Evolutionary conservation across 1,284 basidiomycete genomes (phyloP), one percentile per base, ranked within the genome.

Genomic region (Rhizopogon hawkerae): DNA sequence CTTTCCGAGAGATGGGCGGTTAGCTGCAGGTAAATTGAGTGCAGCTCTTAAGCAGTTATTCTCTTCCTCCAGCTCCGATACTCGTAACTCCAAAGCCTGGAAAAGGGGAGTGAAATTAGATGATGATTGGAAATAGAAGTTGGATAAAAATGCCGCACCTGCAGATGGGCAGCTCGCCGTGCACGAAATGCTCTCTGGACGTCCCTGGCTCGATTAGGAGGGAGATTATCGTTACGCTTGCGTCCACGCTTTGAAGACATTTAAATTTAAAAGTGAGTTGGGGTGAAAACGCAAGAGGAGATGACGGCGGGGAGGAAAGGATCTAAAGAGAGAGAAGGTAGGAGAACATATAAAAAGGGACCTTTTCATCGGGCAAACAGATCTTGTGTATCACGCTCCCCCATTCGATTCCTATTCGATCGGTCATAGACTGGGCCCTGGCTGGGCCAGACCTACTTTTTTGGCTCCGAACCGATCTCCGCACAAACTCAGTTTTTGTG

Each of bases 171-270:
- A 53, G 89, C 89, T 59, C 92, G 81, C 56, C 92, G 77, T 23
- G 92, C 89, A 58, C 92, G 80, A 72, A 95, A 96, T 2, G 92
- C 92, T 57, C 92, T 75, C 67, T 96, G 92, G 29, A 95, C 91
- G 64, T 95, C 92, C 50, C 92, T 75, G 26, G 92, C 92, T 54
- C 92, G 83, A 62, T 93, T 93, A 33, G 91, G 91, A 55, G 91
- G 91, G 35, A 94, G 80, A 62, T 87, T 88, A 69, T 93, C 89
- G 70, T 94, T 93, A 65, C 90, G 79, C 66, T 93, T 93, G 61
- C 91, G 82, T 54, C 91, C 91, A 59, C 91, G 83, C 69, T 88
- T 89, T 52, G 86, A 89, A 57, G 85, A 86, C 85, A 87, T 88
- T 52, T 46, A 55, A 47, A 54, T 54, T 51, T 42, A 47, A 52